phyloP scores from a whole-genome alignment of 495 filamentous ascomycete genomes.

The Xylaria bambusicola region DNA sequence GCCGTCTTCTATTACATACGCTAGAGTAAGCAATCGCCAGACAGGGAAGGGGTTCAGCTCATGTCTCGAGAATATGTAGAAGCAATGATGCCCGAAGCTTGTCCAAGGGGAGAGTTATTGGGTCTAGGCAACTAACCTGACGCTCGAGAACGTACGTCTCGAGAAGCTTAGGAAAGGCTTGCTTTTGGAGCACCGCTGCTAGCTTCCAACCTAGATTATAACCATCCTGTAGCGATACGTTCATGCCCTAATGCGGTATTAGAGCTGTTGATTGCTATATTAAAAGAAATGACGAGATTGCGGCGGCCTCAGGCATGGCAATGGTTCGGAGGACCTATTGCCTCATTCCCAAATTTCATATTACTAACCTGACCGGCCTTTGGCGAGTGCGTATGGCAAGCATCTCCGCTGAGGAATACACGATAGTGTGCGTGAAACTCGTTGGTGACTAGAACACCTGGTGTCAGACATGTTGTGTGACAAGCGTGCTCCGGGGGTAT shows the following conservation, averaged over 20 bases:
- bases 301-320: too few species aligned
- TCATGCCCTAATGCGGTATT: conserved; percentile 55
- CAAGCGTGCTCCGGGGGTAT: too few species aligned
- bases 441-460: conserved; percentile 39
- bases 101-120: too few species aligned
- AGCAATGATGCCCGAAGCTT: too few species aligned
- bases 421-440: conserved; percentile 57
- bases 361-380: conserved; percentile 60
- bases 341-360: neutral
- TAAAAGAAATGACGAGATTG: too few species aligned
- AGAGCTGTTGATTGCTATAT: too few species aligned
- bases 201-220: conserved; percentile 83
- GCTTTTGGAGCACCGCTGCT: conserved; percentile 61
- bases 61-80: too few species aligned
- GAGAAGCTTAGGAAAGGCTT: conserved; percentile 51
- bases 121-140: too few species aligned
- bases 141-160: conserved; percentile 72
- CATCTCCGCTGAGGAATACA: conserved; percentile 69
- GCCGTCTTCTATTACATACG: too few species aligned
- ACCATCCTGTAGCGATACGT: conserved; percentile 57
- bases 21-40: too few species aligned
- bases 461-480: neutral
- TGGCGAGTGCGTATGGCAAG: conserved; percentile 71
- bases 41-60: too few species aligned
- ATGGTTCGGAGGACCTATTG: too few species aligned